These are phyloP conservation scores for Hypoxylon sp. DNA, from an alignment of 2,329 filamentous ascomycete genomes.

Conservation along the genomic window DNA sequence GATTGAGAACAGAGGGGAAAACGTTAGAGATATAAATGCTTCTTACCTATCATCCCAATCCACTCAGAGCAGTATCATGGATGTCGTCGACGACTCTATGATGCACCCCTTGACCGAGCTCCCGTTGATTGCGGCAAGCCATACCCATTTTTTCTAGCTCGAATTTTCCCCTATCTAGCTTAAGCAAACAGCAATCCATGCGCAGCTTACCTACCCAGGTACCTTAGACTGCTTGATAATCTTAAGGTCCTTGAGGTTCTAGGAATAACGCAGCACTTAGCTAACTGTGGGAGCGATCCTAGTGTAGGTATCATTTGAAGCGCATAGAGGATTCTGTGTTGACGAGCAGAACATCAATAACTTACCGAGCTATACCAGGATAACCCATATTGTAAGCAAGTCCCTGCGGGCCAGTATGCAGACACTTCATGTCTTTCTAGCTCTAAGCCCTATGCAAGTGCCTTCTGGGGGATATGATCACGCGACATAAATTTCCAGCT, in stretches of 20 bases:
- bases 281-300: not conserved
- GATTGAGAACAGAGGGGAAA: not conserved
- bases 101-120: constrained; percentile 1
- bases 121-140: not conserved
- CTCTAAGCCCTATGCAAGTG: no score
- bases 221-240: not conserved
- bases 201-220: not conserved
- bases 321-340: not conserved
- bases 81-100: not conserved
- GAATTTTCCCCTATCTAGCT: no score
- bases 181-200: not conserved
- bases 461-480: no score
- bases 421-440: no score
- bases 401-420: not conserved
- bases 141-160: not conserved
- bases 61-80: not conserved
- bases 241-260: not conserved
- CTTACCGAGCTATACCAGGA: not conserved
- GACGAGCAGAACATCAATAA: not conserved
- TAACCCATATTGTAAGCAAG: not conserved
- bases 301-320: not conserved
- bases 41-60: no score
- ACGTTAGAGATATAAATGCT: not conserved
- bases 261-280: not conserved
- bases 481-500: no score